phyloP scores from a whole-genome alignment of 345 rosid genomes.

The Microcos paniculata region DNA sequence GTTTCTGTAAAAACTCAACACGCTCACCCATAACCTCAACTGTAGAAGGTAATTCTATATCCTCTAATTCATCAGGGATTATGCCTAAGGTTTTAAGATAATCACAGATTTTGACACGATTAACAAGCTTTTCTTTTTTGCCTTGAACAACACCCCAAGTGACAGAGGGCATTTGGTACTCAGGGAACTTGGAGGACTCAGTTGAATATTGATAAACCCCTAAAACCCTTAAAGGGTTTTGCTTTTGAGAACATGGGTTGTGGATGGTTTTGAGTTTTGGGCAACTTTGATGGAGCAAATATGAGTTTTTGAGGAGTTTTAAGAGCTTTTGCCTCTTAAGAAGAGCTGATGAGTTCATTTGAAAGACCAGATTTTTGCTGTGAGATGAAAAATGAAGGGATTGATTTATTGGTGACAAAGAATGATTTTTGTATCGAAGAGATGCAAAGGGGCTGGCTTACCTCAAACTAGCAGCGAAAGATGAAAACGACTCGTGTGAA shows the following conservation, averaged over 20 bases:
- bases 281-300: not conserved
- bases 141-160: conserved; percentile 96
- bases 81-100: conserved; percentile 78
- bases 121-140: conserved; percentile 76
- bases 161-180: conserved; percentile 94
- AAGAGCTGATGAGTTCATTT: conserved; percentile 34
- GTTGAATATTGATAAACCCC: conserved; percentile 44
- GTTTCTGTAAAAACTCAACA: conserved; percentile 77
- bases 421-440: not conserved
- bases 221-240: conserved; percentile 22
- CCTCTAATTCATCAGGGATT: conserved; percentile 82
- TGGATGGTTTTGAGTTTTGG: conserved; percentile 25
- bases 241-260: conserved; percentile 20
- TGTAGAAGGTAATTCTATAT: conserved; percentile 80
- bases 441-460: not conserved
- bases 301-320: conserved; percentile 24
- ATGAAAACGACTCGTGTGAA: not conserved
- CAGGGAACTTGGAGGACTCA: conserved; percentile 69
- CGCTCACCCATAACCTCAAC: conserved; percentile 89
- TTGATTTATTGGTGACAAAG: not conserved
- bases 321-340: conserved; percentile 30
- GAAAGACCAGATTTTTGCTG: not conserved
- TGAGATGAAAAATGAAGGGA: not conserved
- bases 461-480: not conserved
- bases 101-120: conserved; percentile 89